Percentiles rank a stretch among this genome's conserved stretches.
Conservation (phyloP, 148 eudicot genomes). For the Vaccinium vitisidaea region DNA sequence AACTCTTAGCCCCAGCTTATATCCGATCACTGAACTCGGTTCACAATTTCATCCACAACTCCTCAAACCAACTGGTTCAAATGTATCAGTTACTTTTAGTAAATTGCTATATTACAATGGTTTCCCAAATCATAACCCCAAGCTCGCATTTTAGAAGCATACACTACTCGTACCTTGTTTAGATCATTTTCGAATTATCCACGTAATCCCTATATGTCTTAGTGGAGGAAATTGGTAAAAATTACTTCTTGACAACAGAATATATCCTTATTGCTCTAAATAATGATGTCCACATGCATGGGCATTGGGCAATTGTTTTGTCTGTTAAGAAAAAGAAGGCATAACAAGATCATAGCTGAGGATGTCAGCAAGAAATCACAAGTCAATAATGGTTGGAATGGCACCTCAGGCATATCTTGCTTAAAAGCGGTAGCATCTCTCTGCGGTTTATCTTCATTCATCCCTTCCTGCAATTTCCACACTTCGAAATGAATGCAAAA, state of each 20-base stretch:
- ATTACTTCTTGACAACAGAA: too few species aligned
- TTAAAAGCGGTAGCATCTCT: conserved; percentile 37
- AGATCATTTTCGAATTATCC: too few species aligned
- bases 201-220: too few species aligned
- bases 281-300: not conserved
- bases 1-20: not conserved
- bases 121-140: too few species aligned
- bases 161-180: too few species aligned
- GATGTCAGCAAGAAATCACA: not conserved
- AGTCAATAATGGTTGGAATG: conserved; percentile 3
- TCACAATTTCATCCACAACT: not conserved
- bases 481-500: too few species aligned
- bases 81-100: not conserved
- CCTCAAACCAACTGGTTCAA: not conserved
- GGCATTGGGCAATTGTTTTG: too few species aligned
- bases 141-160: too few species aligned
- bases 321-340: too few species aligned
- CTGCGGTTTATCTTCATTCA: conserved; percentile 26
- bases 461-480: conserved; percentile 38
- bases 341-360: not conserved
- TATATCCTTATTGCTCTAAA: too few species aligned
- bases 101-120: too few species aligned
- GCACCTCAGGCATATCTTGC: conserved; percentile 57
- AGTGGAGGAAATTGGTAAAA: too few species aligned
- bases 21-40: not conserved